Evolutionary conservation across 495 filamentous ascomycete species (phyloP), one percentile per base, ranked within the genome.

Genomic region (Aspergillus nanangensis): DNA sequence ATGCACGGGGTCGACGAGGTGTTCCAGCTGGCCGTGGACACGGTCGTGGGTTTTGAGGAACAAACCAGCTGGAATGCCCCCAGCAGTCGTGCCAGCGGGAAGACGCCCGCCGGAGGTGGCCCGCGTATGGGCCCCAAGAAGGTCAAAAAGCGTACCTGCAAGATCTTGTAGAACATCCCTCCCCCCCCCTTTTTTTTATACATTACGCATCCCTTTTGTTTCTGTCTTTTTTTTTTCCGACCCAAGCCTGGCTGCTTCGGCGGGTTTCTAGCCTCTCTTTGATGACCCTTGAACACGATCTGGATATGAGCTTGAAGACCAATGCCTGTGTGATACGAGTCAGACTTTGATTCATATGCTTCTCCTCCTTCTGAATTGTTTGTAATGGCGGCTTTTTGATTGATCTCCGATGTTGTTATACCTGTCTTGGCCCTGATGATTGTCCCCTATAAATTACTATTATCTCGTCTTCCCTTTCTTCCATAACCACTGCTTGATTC

Each of bases 1-100:
- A 91, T 93, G 87, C 79, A 70, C 27, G 93, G 93, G 40, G 91
- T 98, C 22, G 87, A 97, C 58, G 90, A 96, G 51, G 90, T 98
- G 55, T 98, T 98, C 63, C 81, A 90, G 53, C 70, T 78, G 33
- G 93, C 93, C 11, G 90, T 98, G 57, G 83, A 88, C 53, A 89
- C 84, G 38, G 90, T 90, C 11, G 86, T 97, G 19, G 56, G 59
- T 5, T 54, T 62, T n/a, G 66, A 77, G 39, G 65, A 74, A 42
- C 56, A 71, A 51, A 60, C 14, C 10, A 25, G 56, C 38, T 72
- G 53, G 58, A 56, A 41, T 43, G 48, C 42, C 39, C 55, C 29
- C 35, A 60, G 38, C 47, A 56, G 42, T 39, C 35, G 13, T 37
- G 34, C 56, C 32, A 47, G 34, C 43, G 51, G 45, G 24, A 50